Conservation (phyloP, 2,329 filamentous ascomycete genomes). For the Arthrinium phaeospermum region DNA sequence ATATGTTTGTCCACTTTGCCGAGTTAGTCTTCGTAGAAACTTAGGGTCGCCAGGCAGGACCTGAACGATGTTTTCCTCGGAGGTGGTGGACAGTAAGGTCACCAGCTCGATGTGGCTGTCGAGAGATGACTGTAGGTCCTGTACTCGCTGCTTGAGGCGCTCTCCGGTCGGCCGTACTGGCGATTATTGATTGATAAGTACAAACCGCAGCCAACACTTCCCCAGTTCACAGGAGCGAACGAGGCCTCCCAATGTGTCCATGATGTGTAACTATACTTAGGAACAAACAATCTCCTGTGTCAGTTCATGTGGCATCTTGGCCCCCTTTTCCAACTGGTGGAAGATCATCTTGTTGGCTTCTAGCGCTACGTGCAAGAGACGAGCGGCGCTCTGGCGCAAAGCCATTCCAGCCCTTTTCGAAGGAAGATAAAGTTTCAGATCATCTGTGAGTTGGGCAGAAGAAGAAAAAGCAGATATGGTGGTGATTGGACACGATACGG, state of each 20-base stretch:
- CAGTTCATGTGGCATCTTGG: neutral
- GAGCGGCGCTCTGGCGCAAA: neutral
- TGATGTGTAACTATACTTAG: too few species aligned
- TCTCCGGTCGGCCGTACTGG: neutral
- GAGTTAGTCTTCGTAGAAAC: too few species aligned
- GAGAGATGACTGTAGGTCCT: neutral
- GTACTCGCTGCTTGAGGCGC: neutral
- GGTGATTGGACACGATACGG: constrained; percentile 11
- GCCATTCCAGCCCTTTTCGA: neutral
- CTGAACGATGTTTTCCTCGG: neutral
- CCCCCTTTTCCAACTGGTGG: neutral
- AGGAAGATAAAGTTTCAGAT: neutral
- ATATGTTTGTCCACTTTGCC: too few species aligned
- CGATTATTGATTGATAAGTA: too few species aligned
- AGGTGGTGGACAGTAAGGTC: neutral
- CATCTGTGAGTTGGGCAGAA: neutral
- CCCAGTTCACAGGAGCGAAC: neutral
- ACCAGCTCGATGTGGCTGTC: neutral
- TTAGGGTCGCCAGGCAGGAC: neutral
- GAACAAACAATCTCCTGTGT: too few species aligned
- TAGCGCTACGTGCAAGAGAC: neutral
- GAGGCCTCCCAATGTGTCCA: too few species aligned
- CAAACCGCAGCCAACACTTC: neutral
- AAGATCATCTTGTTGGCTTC: neutral
- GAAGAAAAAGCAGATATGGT: neutral